Evolutionary conservation across 1,284 basidiomycete species (phyloP), one percentile per base, ranked within the genome.

Genomic region (Ustilago cynodontis): DNA sequence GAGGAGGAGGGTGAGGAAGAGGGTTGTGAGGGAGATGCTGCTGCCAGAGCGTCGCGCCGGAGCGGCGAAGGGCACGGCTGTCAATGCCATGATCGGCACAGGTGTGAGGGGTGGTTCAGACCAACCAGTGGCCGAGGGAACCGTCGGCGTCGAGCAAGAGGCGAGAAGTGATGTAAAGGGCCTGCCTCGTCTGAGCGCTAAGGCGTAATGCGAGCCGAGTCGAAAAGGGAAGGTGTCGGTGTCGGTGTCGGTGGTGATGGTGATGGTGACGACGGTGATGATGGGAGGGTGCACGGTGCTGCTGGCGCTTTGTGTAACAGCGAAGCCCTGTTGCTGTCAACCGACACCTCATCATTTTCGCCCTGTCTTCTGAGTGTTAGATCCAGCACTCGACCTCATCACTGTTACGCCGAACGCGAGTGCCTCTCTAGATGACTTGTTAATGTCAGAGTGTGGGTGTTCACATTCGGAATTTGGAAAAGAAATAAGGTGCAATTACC

Each of bases 401-500:
- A 33, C 11, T 33, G 31, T 33, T 33, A 33, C 6, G 31, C 31
- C 31, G 31, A n/a, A n/a, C n/a, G n/a, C n/a, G n/a, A n/a, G n/a
- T n/a, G n/a, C 31, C 31, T 33, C 31, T 33, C 31, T 5, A 33
- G 11, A 33, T 33, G 31, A 33, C 31, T 6, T 11, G 11, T 33
- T 33, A 33, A n/a, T n/a, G n/a, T n/a, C n/a, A n/a, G n/a, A n/a
- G n/a, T n/a, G n/a, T n/a, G n/a, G n/a, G n/a, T n/a, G n/a, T n/a
- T n/a, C n/a, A n/a, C 2, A 45, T 5, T 45, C 16, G 1, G n/a
- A 33, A 52, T 35, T 52, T 45, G 43, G 8, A 50, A n/a, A n/a
- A n/a, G n/a, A n/a, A n/a, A n/a, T n/a, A n/a, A n/a, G n/a, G 53
- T 47, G 24, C 43, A 52, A 62, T 62, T 54, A 62, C 60, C 37